phyloP scores from a whole-genome alignment of 148 eudicot genomes.

The Selenicereus undatus region DNA sequence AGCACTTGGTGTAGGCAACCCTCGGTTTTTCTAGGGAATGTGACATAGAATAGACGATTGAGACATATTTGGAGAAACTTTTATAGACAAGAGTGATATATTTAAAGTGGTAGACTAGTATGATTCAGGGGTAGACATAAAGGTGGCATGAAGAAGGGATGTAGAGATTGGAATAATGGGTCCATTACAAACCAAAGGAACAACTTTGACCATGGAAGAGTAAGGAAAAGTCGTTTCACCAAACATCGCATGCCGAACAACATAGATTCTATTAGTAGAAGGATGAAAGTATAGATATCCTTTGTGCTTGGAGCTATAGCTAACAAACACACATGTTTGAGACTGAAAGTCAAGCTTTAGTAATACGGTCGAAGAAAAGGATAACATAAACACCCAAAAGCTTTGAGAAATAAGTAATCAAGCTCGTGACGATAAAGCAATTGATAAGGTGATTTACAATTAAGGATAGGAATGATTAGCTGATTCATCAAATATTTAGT shows the following conservation, averaged over 20 bases:
- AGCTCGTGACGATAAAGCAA: neutral
- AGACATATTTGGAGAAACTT: too few species aligned
- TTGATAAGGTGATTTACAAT: neutral
- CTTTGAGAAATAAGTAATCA: neutral
- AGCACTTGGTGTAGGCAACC: too few species aligned
- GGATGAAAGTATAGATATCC: neutral
- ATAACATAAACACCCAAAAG: neutral
- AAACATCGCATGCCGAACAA: neutral
- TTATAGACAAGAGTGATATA: too few species aligned
- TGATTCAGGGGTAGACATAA: too few species aligned
- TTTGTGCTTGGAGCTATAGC: neutral
- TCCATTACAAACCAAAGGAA: neutral
- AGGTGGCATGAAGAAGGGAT: too few species aligned
- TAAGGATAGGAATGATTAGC: neutral
- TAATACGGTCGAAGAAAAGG: neutral
- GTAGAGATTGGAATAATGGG: neutral
- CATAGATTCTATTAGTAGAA: neutral
- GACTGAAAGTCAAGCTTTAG: neutral
- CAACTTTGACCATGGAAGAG: too few species aligned
- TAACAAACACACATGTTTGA: neutral
- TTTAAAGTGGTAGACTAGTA: too few species aligned
- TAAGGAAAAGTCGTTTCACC: neutral
- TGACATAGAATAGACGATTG: too few species aligned
- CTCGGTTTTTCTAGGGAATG: too few species aligned
- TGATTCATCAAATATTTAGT: neutral